These are phyloP conservation scores for Lupinus albus DNA, from an alignment of 306 rosid species.

Conservation along the genomic window DNA sequence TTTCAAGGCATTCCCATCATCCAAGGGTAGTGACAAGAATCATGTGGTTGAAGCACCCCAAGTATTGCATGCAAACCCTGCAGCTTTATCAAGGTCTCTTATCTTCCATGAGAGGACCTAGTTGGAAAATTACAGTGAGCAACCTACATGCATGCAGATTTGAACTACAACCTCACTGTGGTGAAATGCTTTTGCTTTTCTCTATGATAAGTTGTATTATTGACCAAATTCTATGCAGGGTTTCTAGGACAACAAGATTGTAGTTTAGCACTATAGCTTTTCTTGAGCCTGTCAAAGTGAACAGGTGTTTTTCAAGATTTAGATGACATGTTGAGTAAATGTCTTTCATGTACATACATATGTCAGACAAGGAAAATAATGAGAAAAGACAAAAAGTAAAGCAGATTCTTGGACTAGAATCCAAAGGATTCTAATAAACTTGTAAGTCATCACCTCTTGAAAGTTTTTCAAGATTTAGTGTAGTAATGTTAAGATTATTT, in stretches of 20 bases:
- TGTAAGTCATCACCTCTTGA: constrained; percentile 10
- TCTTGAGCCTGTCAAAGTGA: constrained; percentile 35
- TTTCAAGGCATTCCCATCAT: constrained; percentile 55
- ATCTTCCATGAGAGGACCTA: constrained; percentile 69
- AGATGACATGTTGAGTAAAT: constrained; percentile 43
- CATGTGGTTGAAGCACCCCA: constrained; percentile 50
- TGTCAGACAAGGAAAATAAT: constrained; percentile 41
- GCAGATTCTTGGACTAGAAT: constrained; percentile 44
- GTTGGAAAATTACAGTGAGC: constrained; percentile 23
- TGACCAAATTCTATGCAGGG: constrained; percentile 35
- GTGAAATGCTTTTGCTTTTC: constrained; percentile 15
- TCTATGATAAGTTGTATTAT: constrained; percentile 32
- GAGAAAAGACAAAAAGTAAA: constrained; percentile 36
- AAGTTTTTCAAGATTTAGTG: no score
- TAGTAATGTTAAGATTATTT: not conserved
- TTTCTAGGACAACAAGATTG: constrained; percentile 38
- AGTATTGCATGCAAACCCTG: constrained; percentile 77
- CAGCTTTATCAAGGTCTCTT: constrained; percentile 74
- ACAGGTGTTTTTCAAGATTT: constrained; percentile 44
- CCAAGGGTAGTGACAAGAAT: constrained; percentile 53
- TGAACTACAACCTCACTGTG: constrained; percentile 35
- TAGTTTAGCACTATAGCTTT: constrained; percentile 36
- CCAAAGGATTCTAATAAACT: constrained; percentile 34
- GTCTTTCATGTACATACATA: constrained; percentile 48
- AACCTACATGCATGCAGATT: not conserved